Evolutionary conservation across 164 flowering plant species (phyloP), one percentile per base, ranked within the genome.

Genomic region (Echeveria elegans): DNA sequence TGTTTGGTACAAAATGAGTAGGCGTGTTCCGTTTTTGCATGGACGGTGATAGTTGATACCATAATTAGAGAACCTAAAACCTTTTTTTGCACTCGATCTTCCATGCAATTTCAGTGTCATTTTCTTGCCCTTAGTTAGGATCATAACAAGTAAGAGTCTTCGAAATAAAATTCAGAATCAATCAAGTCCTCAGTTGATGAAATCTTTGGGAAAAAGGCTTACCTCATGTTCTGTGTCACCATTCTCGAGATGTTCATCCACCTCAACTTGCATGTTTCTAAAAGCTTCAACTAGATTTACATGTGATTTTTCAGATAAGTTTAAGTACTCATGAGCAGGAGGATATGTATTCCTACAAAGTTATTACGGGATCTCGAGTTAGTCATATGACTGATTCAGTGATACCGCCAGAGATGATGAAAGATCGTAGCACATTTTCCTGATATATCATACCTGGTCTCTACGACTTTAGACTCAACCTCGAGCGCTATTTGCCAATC

Each of bases 401-500:
- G 23, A 37, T 7, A 31, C 24, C 41, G 11, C 34, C 24, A 18
- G n/a, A 21, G 28, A 21, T 34, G 34, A 37, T 29, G n/a, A 11
- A 0, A 29, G 29, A 60, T 12, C 18, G 26, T 12, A 12, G 6
- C 40, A 9, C 6, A 28, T 34, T 38, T 36, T 26, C 34, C 32
- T 31, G 19, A 29, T n/a, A 40, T 68, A 45, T 11, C 47, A 28
- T 77, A 90, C 99, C 99, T 88, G 58, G 79, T 73, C 71, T 84
- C 92, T n/a, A 87, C 82, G 70, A 75, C 82, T 81, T 76, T 86
- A 48, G 92, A 79, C 73, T 95, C 99, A 75, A 92, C 80, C 38
- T 85, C 82, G 67, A 86, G 86, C 63, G 97, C 92, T 72, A 92
- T 76, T 80, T 95, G 96, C 99, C 99, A 95, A 71, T 95, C 96